Evolutionary conservation across 2,329 filamentous ascomycete genomes (phyloP).

Genomic region (Pseudogymnoascus sp.): DNA sequence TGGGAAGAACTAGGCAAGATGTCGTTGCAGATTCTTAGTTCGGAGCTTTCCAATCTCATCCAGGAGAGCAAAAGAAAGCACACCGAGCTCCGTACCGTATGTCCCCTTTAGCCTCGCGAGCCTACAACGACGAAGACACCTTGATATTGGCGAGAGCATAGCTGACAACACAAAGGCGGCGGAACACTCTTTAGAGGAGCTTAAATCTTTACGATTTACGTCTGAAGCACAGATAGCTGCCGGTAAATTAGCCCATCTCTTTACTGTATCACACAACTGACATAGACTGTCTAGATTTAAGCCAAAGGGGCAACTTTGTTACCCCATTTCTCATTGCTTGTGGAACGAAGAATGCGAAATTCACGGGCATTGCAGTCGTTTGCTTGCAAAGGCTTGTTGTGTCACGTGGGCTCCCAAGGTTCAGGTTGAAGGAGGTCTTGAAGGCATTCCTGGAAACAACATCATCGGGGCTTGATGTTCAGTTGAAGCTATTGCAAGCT

Average conservation of each 20-base stretch:
- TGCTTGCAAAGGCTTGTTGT: conserved; percentile 86
- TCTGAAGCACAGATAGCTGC: conserved; percentile 53
- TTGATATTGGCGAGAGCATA: conserved; percentile 9
- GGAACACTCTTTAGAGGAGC: conserved; percentile 84
- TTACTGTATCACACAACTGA: conserved; percentile 7
- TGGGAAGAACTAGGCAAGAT: conserved; percentile 38
- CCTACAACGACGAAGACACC: background rate
- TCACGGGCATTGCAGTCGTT: conserved; percentile 77
- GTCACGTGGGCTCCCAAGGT: conserved; percentile 66
- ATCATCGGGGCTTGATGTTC: conserved; percentile 74
- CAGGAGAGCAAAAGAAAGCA: conserved; percentile 96
- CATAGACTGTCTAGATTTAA: conserved; percentile 54
- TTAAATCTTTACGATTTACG: conserved; percentile 65
- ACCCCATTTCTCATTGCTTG: conserved; percentile 94
- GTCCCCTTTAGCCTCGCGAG: conserved; percentile 18
- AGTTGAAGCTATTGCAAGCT: conserved; percentile 91
- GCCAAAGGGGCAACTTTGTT: conserved; percentile 72
- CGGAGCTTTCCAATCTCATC: conserved; percentile 82
- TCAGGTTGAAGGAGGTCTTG: conserved; percentile 75
- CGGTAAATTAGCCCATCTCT: conserved; percentile 20
- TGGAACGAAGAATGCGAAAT: conserved; percentile 79
- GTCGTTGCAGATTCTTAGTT: conserved; percentile 83
- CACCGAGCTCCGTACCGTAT: conserved; percentile 74
- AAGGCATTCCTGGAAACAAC: conserved; percentile 82
- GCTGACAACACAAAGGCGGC: conserved; percentile 54